Percentiles rank a stretch among this genome's conserved stretches.
Conservation (phyloP, 2,329 filamentous ascomycete species). For the Ophiosphaerella narmari region DNA sequence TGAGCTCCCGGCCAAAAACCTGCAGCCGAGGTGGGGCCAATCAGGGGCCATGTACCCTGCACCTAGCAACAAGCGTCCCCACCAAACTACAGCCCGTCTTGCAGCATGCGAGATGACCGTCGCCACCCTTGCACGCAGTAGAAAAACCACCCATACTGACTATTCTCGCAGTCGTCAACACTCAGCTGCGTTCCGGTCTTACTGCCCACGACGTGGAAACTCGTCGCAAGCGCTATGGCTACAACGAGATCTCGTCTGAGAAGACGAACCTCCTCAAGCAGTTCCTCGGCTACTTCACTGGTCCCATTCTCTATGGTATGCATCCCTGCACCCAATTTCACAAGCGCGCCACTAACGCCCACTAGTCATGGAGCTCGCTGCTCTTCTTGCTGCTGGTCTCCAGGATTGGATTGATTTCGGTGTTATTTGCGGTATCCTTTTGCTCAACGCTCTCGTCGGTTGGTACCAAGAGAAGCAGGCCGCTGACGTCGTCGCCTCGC, state of each 20-base stretch:
- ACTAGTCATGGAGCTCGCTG: slow-evolving; percentile 76
- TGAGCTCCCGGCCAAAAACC: slow-evolving; percentile 3
- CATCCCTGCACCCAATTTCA: slow-evolving; percentile 23
- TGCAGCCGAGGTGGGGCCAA: slow-evolving; percentile 22
- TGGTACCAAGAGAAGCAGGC: slow-evolving; percentile 84
- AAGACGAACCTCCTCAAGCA: slow-evolving; percentile 77
- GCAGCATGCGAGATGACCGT: slow-evolving; percentile 9
- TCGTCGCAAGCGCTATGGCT: slow-evolving; percentile 69
- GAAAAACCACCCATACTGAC: slow-evolving; percentile 44
- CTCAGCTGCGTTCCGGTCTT: slow-evolving; percentile 70
- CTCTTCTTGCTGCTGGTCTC: slow-evolving; percentile 73
- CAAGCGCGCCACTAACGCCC: slow-evolving; percentile 13
- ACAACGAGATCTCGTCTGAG: slow-evolving; percentile 73
- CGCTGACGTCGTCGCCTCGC: slow-evolving; percentile 66
- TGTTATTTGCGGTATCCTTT: slow-evolving; percentile 76
- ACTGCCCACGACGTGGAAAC: slow-evolving; percentile 62
- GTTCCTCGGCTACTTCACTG: slow-evolving; percentile 76
- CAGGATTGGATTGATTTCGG: slow-evolving; percentile 75
- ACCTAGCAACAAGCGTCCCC: slow-evolving; percentile 10
- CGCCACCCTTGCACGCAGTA: slow-evolving; percentile 1
- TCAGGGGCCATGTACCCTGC: slow-evolving; percentile 17
- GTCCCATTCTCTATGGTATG: slow-evolving; percentile 77
- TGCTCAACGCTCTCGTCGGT: slow-evolving; percentile 76
- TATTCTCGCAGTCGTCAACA: slow-evolving; percentile 56
- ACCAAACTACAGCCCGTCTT: slow-evolving; percentile 20